Evolutionary conservation across 306 rosid genomes (phyloP).

Genomic region (Vigna radiata): DNA sequence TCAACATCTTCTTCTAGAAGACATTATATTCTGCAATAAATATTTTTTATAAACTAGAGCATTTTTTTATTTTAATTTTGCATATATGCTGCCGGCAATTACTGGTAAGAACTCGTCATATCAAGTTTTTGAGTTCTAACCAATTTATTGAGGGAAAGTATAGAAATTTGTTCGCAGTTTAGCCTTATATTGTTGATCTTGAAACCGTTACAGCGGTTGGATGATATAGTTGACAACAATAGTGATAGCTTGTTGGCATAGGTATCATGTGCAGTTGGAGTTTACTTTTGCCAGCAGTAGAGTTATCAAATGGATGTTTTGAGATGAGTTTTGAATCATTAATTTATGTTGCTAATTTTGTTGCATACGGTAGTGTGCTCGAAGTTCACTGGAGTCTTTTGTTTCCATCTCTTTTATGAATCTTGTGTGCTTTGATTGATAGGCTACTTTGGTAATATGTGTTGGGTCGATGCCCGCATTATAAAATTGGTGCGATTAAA

Average conservation of each 20-base stretch:
- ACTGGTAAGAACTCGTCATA: constrained; percentile 48
- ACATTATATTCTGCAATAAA: constrained; percentile 15
- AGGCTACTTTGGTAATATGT: not conserved
- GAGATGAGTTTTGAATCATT: not conserved
- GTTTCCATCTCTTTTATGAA: not conserved
- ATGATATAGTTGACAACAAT: not conserved
- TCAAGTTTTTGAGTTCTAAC: constrained; percentile 56
- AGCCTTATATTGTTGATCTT: constrained; percentile 3
- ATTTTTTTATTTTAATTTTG: constrained; percentile 29
- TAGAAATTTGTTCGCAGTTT: constrained; percentile 48
- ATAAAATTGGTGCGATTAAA: not conserved
- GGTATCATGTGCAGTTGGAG: not conserved
- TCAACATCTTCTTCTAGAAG: constrained; percentile 72
- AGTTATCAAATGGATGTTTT: not conserved
- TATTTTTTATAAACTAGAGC: constrained; percentile 29
- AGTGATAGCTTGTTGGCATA: not conserved
- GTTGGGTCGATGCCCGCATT: not conserved
- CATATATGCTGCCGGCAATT: constrained; percentile 45
- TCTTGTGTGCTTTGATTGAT: not conserved
- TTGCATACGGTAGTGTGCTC: not conserved
- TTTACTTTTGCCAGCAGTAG: not conserved
- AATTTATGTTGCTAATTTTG: not conserved
- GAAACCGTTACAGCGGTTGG: not conserved
- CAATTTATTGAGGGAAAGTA: constrained; percentile 44
- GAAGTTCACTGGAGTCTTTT: not conserved